Base-by-base conservation (phyloP, 441 rosid species). In the Erodium trifolium region DNA sequence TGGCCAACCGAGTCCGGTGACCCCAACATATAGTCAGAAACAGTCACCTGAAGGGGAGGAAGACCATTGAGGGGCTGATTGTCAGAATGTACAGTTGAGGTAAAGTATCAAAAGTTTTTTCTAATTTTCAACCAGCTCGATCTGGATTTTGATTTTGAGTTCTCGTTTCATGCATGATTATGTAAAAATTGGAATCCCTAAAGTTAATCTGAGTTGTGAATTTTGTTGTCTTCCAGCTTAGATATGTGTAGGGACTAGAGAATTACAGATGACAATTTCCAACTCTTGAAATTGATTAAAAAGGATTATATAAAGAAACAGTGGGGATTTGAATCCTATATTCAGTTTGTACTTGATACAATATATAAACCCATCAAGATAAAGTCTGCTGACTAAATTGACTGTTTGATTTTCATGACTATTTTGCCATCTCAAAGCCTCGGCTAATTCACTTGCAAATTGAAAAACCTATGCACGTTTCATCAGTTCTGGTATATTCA, bases 11-110 rank as follows among this genome's bases (percentile, higher is more conserved):
- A 31, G 63, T 71, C 66, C 73, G 59, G 43, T 75, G 68, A 70
- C 73, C 31, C 62, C 66, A 63, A 49, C 67, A 13, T 70, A 78
- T 17, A 76, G 65, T 12, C 75, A 74, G 77, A 71, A 74, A 79
- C 73, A 81, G 68, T 75, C 81, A 4, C 68, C 62, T 17, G 63
- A 70, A 75, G 72, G 69, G 41, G 41, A 37, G 62, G 67, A 74
- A 41, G 72, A n/a, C 37, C 53, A 72, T 70, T 78, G 78, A 82
- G 73, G 72, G 76, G 69, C 74, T 71, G 18, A 76, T 74, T 68
- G 71, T 67, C 35, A 69, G 82, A 73, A 68, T 73, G 93, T 88
- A 86, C 86, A 84, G 88, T 70, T 77, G 86, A 85, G 88, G 86
- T 82, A 82, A 85, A 75, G 47, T 73, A 74, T 67, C 71, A 62